Evolutionary conservation across 2,329 filamentous ascomycete species (phyloP).

Genomic region (Exophiala spinifera): DNA sequence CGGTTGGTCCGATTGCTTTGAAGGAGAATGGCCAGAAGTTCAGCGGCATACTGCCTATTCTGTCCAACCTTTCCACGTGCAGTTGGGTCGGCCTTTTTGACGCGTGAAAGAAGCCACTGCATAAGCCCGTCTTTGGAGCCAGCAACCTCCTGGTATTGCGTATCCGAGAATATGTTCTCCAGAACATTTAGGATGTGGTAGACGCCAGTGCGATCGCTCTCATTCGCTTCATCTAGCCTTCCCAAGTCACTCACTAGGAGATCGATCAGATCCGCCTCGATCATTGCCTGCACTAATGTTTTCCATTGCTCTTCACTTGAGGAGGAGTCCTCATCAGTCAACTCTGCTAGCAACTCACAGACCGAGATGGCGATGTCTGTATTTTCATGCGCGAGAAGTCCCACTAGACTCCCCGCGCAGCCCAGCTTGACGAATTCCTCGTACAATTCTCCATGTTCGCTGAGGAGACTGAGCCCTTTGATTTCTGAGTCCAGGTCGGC

Average conservation of each 20-base stretch:
- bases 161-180: conserved; percentile 75
- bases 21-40: conserved; percentile 83
- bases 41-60: conserved; percentile 93
- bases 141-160: conserved; percentile 65
- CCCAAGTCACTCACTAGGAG: conserved; percentile 74
- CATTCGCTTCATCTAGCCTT: conserved; percentile 68
- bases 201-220: conserved; percentile 76
- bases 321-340: conserved; percentile 89
- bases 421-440: conserved; percentile 73
- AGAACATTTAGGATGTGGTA: conserved; percentile 81
- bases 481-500: conserved; percentile 87
- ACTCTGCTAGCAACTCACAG: conserved; percentile 82
- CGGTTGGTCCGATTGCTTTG: conserved; percentile 46
- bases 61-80: conserved; percentile 60
- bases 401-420: conserved; percentile 70
- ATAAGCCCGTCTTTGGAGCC: conserved; percentile 66
- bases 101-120: conserved; percentile 72
- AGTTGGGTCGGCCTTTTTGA: conserved; percentile 63
- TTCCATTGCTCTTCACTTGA: conserved; percentile 80
- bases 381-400: conserved; percentile 88
- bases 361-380: conserved; percentile 92
- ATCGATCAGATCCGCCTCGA: conserved; percentile 67
- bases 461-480: conserved; percentile 79
- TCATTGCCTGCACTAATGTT: conserved; percentile 62
- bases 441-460: conserved; percentile 82